Base-by-base conservation (phyloP, 768 basidiomycete species). In the Mycena rebaudengoi region DNA sequence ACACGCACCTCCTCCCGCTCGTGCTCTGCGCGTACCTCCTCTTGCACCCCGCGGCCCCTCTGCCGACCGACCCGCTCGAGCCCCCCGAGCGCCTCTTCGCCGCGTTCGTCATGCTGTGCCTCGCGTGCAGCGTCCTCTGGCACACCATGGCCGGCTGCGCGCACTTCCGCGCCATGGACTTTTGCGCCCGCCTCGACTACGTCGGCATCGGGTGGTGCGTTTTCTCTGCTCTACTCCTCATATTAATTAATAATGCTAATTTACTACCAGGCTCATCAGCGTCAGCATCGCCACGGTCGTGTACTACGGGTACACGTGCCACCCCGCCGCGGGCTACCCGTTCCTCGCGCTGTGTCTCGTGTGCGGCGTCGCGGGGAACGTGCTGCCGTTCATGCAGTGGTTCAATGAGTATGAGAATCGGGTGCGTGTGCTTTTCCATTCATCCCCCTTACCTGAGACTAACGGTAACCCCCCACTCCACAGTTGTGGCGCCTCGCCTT, bases 1-100 rank as follows among this genome's bases (percentile, higher is more conserved):
- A 96, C 77, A 95, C 96, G 21, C 96, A 98, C 74, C 82, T 96
- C 48, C 82, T 97, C 49, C 95, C 96, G 8, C 85, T 93, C 70
- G 60, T 92, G 5, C 72, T 94, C 16, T 92, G 94, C 86, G 78
- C 45, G 2, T 41, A 29, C 32, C 26, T n/a, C 7, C 8, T 54
- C 12, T 32, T 26, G 14, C 12, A 14, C 16, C 56, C 44, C 28
- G 14, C 16, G 2, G 30, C 66, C 70, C 72, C 52, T 62, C 76
- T 25, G 69, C 74, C 33, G n/a, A n/a, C n/a, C 68, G 28, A 39
- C 16, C 57, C 35, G 43, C 79, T 65, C 6, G 90, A 88, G 64
- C 60, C 79, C 20, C 82, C 85, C 7, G 77, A 88, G 40, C 73
- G 80, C 7, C 74, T 84, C 11, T 92, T 89, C 74, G 80, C 85